Evolutionary conservation across 1,284 basidiomycete genomes (phyloP).

Genomic region (Melanopsichium pennsylvanicum): DNA sequence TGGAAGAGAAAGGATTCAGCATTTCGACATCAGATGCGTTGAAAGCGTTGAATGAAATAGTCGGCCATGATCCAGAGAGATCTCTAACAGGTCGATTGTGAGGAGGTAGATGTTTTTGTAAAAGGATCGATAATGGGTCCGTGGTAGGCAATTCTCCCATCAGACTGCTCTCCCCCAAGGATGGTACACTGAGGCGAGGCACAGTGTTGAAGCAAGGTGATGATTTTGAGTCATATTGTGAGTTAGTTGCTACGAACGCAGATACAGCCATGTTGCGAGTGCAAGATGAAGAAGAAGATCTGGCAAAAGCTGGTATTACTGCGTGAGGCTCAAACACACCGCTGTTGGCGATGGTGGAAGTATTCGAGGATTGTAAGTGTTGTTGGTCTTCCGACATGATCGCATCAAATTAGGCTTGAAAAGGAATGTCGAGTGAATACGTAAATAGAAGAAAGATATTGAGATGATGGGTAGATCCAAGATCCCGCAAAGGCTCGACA

Average conservation of each 20-base stretch:
- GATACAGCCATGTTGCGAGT: background rate
- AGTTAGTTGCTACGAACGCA: too few relatives aligned
- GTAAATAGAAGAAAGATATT: too few relatives aligned
- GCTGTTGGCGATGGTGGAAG: too few relatives aligned
- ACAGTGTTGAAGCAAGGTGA: background rate
- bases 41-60: background rate
- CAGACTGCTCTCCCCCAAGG: constrained; percentile 6
- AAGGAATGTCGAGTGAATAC: too few relatives aligned
- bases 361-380: too few relatives aligned
- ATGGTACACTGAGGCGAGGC: background rate
- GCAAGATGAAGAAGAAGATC: background rate
- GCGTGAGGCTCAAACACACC: constrained; percentile 22
- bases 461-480: too few relatives aligned
- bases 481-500: too few relatives aligned
- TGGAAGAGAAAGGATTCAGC: constrained; percentile 16
- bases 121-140: constrained; percentile 32
- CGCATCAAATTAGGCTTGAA: too few relatives aligned
- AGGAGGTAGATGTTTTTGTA: constrained; percentile 42
- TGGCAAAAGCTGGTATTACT: constrained; percentile 15
- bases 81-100: constrained; percentile 37
- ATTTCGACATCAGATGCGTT: background rate
- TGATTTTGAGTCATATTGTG: too few relatives aligned
- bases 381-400: too few relatives aligned
- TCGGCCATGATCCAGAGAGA: constrained; percentile 22
- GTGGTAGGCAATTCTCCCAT: constrained; percentile 40